phyloP scores from a whole-genome alignment of 2,329 filamentous ascomycete species.

The Colletotrichum sidae region DNA sequence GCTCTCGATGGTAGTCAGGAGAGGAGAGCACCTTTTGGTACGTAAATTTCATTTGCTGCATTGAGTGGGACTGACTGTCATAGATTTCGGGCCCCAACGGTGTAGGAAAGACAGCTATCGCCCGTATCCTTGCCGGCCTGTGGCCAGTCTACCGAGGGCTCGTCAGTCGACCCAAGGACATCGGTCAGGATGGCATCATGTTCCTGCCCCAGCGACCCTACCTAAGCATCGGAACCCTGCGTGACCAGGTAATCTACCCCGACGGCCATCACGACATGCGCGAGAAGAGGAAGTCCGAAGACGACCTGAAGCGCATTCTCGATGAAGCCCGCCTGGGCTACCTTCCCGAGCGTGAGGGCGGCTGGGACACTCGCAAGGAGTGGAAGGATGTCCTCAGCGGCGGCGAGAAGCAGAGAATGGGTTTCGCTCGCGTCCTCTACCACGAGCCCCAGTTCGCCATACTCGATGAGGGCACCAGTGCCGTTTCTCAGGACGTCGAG shows the following conservation, averaged over 20 bases:
- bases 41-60: conserved; percentile 38
- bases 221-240: conserved; percentile 88
- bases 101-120: conserved; percentile 90
- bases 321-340: conserved; percentile 90
- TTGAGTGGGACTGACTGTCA: conserved; percentile 23
- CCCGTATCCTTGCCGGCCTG: conserved; percentile 87
- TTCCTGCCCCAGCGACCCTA: conserved; percentile 96
- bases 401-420: conserved; percentile 97
- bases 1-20: conserved; percentile 87
- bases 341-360: conserved; percentile 89
- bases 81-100: conserved; percentile 93
- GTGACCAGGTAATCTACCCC: conserved; percentile 98
- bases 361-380: conserved; percentile 96
- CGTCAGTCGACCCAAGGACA: conserved; percentile 84
- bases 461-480: conserved; percentile 94
- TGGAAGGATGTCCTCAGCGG: conserved; percentile 99
- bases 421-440: conserved; percentile 89
- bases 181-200: conserved; percentile 94
- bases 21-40: conserved; percentile 88
- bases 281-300: conserved; percentile 80
- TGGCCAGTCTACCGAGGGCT: conserved; percentile 97
- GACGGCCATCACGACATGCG: conserved; percentile 96
- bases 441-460: conserved; percentile 96
- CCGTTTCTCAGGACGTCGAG: conserved; percentile 94
- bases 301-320: conserved; percentile 80